phyloP scores from a whole-genome alignment of 306 rosid species.

The Quercus ilex region DNA sequence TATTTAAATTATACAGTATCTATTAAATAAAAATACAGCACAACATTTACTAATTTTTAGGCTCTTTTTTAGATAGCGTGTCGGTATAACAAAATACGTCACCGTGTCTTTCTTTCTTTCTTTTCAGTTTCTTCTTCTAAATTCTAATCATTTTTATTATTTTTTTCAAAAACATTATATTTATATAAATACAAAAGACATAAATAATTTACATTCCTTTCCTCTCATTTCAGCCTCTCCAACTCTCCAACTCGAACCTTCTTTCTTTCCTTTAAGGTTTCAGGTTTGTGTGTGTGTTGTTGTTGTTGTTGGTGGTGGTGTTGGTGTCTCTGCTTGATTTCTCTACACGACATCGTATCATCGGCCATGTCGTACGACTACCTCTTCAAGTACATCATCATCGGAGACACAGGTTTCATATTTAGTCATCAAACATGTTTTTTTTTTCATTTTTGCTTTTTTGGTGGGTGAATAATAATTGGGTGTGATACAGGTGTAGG shows the following conservation, averaged over 20 bases:
- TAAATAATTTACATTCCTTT: too few species aligned
- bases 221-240: too few species aligned
- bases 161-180: neutral
- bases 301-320: too few species aligned
- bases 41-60: too few species aligned
- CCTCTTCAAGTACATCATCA: conserved; percentile 96
- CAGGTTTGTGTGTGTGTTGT: too few species aligned
- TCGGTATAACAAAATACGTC: conserved; percentile 14
- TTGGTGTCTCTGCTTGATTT: too few species aligned
- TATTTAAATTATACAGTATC: too few species aligned
- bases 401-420: conserved; percentile 85
- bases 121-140: neutral
- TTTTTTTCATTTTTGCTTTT: neutral
- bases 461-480: conserved; percentile 4
- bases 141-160: neutral
- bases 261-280: too few species aligned
- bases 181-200: too few species aligned
- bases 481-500: conserved; percentile 67
- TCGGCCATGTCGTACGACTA: conserved; percentile 82
- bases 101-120: neutral
- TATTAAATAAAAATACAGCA: too few species aligned
- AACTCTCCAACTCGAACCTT: too few species aligned
- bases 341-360: conserved; percentile 20
- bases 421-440: conserved; percentile 20
- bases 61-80: conserved; percentile 3